phyloP scores from a whole-genome alignment of 2,329 filamentous ascomycete genomes.

The Cadophora sp. region DNA sequence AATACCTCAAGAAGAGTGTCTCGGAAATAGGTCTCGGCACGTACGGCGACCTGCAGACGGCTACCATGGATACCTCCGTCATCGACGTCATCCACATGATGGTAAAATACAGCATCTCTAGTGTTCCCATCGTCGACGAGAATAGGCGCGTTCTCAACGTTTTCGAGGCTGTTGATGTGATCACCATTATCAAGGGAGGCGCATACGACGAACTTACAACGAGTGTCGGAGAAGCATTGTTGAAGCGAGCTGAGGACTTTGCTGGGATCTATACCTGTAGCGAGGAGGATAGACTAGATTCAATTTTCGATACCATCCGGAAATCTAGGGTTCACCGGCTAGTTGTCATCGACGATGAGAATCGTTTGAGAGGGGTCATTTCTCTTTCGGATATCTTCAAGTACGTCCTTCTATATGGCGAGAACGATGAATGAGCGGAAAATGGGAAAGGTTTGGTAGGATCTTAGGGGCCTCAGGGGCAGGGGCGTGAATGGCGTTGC shows the following conservation, averaged over 20 bases:
- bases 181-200: constrained; percentile 92
- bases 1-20: constrained; percentile 86
- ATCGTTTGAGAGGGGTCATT: constrained; percentile 84
- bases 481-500: constrained; percentile 41
- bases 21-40: constrained; percentile 85
- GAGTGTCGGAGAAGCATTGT: constrained; percentile 86
- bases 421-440: constrained; percentile 39
- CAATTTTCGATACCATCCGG: constrained; percentile 95
- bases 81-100: constrained; percentile 94
- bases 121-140: constrained; percentile 88
- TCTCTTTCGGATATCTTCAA: constrained; percentile 96
- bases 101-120: constrained; percentile 92
- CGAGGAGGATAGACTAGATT: constrained; percentile 88
- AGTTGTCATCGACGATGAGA: constrained; percentile 90
- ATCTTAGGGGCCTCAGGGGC: constrained; percentile 32
- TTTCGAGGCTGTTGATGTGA: constrained; percentile 97
- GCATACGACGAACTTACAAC: constrained; percentile 89
- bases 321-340: constrained; percentile 93
- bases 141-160: constrained; percentile 85
- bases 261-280: constrained; percentile 97
- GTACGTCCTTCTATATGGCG: constrained; percentile 79
- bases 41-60: constrained; percentile 80
- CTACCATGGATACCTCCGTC: constrained; percentile 87
- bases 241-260: constrained; percentile 88
- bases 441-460: constrained; percentile 30